Conservation (phyloP, 352 stramenopile species). For the Salisapilia sapeloensis region DNA sequence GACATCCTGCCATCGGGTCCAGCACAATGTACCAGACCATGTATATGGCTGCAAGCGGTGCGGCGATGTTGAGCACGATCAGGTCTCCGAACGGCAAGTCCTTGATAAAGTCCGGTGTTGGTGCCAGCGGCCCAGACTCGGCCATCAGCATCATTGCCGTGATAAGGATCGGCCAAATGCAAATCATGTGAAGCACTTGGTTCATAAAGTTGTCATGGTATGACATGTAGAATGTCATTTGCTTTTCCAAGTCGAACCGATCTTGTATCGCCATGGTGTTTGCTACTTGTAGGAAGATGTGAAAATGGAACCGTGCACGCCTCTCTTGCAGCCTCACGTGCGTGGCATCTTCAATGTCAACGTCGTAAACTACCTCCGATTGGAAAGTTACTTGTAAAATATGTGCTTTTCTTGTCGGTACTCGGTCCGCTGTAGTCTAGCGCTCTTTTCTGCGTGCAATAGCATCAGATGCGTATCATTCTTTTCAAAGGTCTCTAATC, state of each 20-base stretch:
- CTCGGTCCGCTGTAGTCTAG: too few relatives aligned
- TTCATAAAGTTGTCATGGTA: constrained; percentile 77
- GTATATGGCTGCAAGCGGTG: constrained; percentile 34
- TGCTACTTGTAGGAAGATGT: too few relatives aligned
- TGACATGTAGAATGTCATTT: constrained; percentile 70
- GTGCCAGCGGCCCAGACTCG: constrained; percentile 12
- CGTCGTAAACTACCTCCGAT: too few relatives aligned
- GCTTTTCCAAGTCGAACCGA: constrained; percentile 67
- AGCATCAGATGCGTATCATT: too few relatives aligned
- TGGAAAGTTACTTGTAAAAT: too few relatives aligned
- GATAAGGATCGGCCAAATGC: constrained; percentile 77
- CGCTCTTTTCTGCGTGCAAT: too few relatives aligned
- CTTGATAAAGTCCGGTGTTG: constrained; percentile 7
- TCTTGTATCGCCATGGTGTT: too few relatives aligned
- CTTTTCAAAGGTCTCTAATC: too few relatives aligned
- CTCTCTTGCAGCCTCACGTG: too few relatives aligned
- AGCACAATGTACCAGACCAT: constrained; percentile 67
- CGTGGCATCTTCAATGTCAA: too few relatives aligned
- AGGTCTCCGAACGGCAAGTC: constrained; percentile 20
- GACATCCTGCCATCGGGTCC: constrained; percentile 41
- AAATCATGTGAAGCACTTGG: constrained; percentile 64
- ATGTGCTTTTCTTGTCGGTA: too few relatives aligned
- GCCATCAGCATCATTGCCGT: constrained; percentile 49
- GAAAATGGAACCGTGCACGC: too few relatives aligned
- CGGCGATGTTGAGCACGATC: constrained; percentile 43